These are phyloP conservation scores for Paraglomus brasilianum DNA, from an alignment of 192 early-diverging fungal species.

Conservation along the genomic window DNA sequence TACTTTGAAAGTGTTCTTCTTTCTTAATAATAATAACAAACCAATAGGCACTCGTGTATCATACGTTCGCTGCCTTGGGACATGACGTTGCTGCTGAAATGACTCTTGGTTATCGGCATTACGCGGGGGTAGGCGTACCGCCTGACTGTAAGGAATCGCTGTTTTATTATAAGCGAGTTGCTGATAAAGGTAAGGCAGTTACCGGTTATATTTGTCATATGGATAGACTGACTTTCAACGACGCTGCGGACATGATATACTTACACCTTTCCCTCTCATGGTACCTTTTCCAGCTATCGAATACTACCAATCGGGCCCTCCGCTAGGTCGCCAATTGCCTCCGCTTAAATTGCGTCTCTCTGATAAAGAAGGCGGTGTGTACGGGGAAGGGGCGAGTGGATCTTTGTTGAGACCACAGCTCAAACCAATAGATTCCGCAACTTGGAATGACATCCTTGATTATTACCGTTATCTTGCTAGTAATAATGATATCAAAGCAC, in stretches of 20 bases:
- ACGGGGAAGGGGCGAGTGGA: conserved; percentile 77
- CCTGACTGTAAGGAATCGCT: conserved; percentile 76
- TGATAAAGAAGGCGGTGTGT: conserved; percentile 80
- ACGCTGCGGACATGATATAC: not conserved
- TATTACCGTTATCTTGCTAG: conserved; percentile 72
- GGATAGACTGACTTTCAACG: not conserved
- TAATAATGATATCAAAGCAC: conserved; percentile 56
- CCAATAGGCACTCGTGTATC: conserved; percentile 61
- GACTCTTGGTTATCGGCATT: conserved; percentile 81
- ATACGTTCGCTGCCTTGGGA: conserved; percentile 79
- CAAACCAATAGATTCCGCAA: conserved; percentile 47
- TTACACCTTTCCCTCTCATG: not conserved
- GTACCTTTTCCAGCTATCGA: conserved; percentile 52
- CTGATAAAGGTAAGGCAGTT: conserved; percentile 62
- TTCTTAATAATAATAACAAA: not conserved
- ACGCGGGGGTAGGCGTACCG: conserved; percentile 77
- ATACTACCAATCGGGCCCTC: conserved; percentile 73
- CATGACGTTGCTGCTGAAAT: conserved; percentile 73
- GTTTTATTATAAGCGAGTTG: conserved; percentile 76
- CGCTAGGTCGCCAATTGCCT: conserved; percentile 74
- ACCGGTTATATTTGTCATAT: not conserved
- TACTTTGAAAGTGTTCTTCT: not conserved
- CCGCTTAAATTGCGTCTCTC: conserved; percentile 65
- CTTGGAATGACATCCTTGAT: conserved; percentile 75
- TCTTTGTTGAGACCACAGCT: conserved; percentile 23